phyloP scores from a whole-genome alignment of 805 yeast species.

The Brettanomyces bruxellensis region DNA sequence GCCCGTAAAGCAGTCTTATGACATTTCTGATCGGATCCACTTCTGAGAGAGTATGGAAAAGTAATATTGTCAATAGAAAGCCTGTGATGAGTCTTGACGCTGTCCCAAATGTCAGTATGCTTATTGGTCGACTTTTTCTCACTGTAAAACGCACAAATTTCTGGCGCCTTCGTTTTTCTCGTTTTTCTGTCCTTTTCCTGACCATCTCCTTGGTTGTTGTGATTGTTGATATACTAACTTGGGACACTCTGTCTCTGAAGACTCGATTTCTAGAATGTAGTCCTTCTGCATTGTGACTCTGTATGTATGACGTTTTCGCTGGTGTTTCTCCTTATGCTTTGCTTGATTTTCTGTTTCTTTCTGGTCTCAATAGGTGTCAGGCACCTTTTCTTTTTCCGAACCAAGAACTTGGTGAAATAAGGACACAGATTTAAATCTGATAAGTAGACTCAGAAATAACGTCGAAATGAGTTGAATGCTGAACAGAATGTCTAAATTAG shows the following conservation, averaged over 20 bases:
- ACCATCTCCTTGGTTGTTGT: not conserved
- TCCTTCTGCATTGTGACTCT: slow-evolving; percentile 13
- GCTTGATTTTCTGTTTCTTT: too few relatives aligned
- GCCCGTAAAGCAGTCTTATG: not conserved
- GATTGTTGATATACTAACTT: slow-evolving; percentile 11
- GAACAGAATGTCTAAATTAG: too few relatives aligned
- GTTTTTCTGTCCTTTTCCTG: not conserved
- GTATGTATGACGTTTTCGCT: too few relatives aligned
- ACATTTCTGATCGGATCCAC: slow-evolving; percentile 7
- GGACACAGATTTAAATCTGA: too few relatives aligned
- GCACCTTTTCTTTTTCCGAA: too few relatives aligned
- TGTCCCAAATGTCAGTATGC: not conserved
- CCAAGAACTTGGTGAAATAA: too few relatives aligned
- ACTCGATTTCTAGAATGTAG: slow-evolving; percentile 20
- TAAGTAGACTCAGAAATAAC: too few relatives aligned
- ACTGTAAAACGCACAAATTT: slow-evolving; percentile 11
- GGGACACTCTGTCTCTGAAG: slow-evolving; percentile 13
- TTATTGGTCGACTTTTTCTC: not conserved
- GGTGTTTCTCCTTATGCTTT: too few relatives aligned
- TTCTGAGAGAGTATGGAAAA: slow-evolving; percentile 6
- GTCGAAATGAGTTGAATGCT: too few relatives aligned
- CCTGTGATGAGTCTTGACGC: slow-evolving; percentile 3
- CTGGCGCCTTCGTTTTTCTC: slow-evolving; percentile 1
- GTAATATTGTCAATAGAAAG: slow-evolving; percentile 1
- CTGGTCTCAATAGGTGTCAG: too few relatives aligned